These are phyloP conservation scores for Juncus inflexus DNA, from an alignment of 176 grass and related monocot genomes.

Conservation along the genomic window DNA sequence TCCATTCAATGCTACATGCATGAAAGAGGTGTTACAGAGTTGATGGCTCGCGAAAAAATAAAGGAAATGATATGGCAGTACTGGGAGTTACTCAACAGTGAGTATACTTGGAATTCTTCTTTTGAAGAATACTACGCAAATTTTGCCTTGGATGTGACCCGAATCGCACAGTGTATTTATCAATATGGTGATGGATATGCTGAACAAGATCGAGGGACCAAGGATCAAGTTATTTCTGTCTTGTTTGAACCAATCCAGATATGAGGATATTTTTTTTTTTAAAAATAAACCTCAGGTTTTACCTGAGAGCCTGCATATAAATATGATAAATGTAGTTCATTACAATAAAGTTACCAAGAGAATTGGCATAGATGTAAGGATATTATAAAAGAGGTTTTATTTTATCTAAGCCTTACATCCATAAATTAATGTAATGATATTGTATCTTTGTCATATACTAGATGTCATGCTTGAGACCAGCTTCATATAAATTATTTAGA, in stretches of 20 bases:
- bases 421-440: too few relatives aligned
- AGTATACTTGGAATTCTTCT: neutral
- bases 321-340: too few relatives aligned
- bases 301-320: too few relatives aligned
- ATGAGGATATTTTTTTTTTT: neutral
- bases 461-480: too few relatives aligned
- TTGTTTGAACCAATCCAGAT: slow-evolving; percentile 18
- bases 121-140: slow-evolving; percentile 12
- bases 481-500: too few relatives aligned
- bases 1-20: slow-evolving; percentile 35
- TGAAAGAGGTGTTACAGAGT: slow-evolving; percentile 10
- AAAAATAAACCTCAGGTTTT: too few relatives aligned
- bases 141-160: neutral
- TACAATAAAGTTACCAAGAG: too few relatives aligned
- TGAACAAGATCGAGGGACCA: slow-evolving; percentile 8
- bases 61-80: slow-evolving; percentile 14
- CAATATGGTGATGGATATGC: slow-evolving; percentile 30
- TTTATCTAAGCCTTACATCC: too few relatives aligned
- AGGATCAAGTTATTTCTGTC: slow-evolving; percentile 12
- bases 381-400: too few relatives aligned
- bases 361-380: too few relatives aligned
- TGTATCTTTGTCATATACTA: too few relatives aligned
- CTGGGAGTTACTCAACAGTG: slow-evolving; percentile 24
- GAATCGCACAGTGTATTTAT: slow-evolving; percentile 17
- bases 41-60: slow-evolving; percentile 8